Evolutionary conservation across 2,329 filamentous ascomycete species (phyloP), one percentile per base, ranked within the genome.

Genomic region (Hysterium pulicare): DNA sequence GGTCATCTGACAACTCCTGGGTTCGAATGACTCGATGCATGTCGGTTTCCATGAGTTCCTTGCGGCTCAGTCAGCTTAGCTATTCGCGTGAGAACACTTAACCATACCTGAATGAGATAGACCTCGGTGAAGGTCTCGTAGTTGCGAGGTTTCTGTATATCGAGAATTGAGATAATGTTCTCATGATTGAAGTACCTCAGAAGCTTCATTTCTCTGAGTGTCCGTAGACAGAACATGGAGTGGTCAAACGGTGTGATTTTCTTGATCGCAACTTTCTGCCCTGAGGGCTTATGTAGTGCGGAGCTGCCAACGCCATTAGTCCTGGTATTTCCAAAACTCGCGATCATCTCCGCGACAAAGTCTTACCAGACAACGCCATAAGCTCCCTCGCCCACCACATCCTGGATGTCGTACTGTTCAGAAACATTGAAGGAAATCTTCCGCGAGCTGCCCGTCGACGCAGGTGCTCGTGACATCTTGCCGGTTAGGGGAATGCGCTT

Each of bases 391-490:
- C 93, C 93, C 47, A 98, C 94, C 37, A 98, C 93, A 83, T 98
- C 93, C 69, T 97, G 91, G 55, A 98, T 98, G 65, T 98, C 93
- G 68, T 98, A 98, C 71, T 98, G 93, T 71, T 98, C 93, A 63
- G 90, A 96, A 50, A 98, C 93, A 66, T 98, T 98, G 83, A 98
- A 98, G 43, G 90, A 97, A 69, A 98, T 98, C 81, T 97, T 98
- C 67, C 93, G 74, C 48, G 81, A 83, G 53, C 78, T 66, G 32
- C 77, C 64, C 71, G 74, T 58, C 48, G 61, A 58, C 51, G 66
- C 54, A 31, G 61, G 57, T 50, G 62, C 61, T 44, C 56, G 58
- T 49, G 58, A 61, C 63, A 67, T 68, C 46, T 35, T 59, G 57
- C 49, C 50, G 53, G 44, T 22, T 50, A 41, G 23, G 32, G 20